Base-by-base conservation (phyloP, 169 alveolate species). In the Babesia gibsoni region DNA sequence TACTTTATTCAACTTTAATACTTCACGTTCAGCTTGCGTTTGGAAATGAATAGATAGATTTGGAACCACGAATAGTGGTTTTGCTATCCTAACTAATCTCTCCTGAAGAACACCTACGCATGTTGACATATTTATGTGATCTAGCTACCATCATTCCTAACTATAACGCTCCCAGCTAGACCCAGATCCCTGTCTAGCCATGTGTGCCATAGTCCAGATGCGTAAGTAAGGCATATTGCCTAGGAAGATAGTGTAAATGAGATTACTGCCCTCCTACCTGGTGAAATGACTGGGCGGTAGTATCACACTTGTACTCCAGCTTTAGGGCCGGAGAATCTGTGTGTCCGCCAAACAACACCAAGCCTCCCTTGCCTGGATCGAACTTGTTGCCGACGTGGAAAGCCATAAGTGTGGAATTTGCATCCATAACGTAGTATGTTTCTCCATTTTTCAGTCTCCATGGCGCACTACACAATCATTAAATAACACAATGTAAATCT, bases 181-280 rank as follows among this genome's bases (percentile, higher is more conserved):
- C 98, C 96, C 16, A 97, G 82, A 65, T 96, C 98, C 70, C 99
- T 91, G 54, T 97, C 99, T 78, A 97, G 89, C 99, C 99, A 97
- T 9, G 99, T 95, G 56, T 96, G 96, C 99, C 99, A 97, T 20
- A 97, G 87, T 12, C 98, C 99, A 12, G 98, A 98, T 3, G 98
- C 98, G 87, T 96, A 96, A 22, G 89, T 77, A 20, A 67, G 83
- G 23, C 73, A 80, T 16, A 65, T 57, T 4, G 54, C 68, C 81
- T 67, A 29, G 0, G 33, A 18, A 1, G 29, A 22, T 56, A 20
- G 22, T 43, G 22, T 43, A 4, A 43, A 20, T 20, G 20, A 43
- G 4, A 20, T 43, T 20, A 43, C 52, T 43, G 22, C 22, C 4
- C 4, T 0, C 73, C 10, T 25, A 75, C 84, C 73, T 75, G 84